Evolutionary conservation across 1,139 yeast species (phyloP), one percentile per base, ranked within the genome.

Genomic region (Diutina catenulata): DNA sequence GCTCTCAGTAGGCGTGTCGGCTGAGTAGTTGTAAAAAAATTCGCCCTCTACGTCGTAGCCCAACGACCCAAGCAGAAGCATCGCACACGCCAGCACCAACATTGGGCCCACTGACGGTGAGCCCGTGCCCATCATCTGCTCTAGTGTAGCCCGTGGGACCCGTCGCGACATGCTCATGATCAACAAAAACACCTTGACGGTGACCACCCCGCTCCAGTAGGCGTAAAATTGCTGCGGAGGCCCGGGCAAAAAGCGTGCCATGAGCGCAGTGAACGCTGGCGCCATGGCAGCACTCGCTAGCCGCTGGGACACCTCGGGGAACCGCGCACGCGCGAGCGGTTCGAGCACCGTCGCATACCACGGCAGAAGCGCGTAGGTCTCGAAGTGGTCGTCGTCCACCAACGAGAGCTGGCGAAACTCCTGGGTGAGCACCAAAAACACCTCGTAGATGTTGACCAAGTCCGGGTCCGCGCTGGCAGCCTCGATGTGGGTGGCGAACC

Each of bases 391-490:
- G 10, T 21, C 25, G 5, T 31, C 35, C 7, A 21, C 18, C 4
- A 10, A 20, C 24, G 21, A 11, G 8, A 31, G 21, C 14, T 14
- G 24, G 9, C 15, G n/a, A 21, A 31, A 31, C 24, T n/a, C 25
- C 13, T 21, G 20, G 6, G 35, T 13, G 11, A 31, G 22, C 16
- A 31, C 18, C 4, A 18, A 31, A 21, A 31, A 21, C 22, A 31
- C 35, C 35, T 21, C 21, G n/a, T 20, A 20, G 25, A 31, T 20
- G 21, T 31, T 31, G 18, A 31, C 25, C 35, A 31, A 31, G 22
- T 31, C 35, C 3, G 19, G n/a, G 22, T 31, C 35, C 3, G 20
- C 13, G 11, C 20, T 21, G 19, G 25, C 25, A 20, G 20, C 35
- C n/a, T 4, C 24, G 9, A 11, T 7, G 7, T 19, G 13, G n/a